Conservation (phyloP, 495 filamentous ascomycete genomes). For the Hyaloscypha hepaticicola region DNA sequence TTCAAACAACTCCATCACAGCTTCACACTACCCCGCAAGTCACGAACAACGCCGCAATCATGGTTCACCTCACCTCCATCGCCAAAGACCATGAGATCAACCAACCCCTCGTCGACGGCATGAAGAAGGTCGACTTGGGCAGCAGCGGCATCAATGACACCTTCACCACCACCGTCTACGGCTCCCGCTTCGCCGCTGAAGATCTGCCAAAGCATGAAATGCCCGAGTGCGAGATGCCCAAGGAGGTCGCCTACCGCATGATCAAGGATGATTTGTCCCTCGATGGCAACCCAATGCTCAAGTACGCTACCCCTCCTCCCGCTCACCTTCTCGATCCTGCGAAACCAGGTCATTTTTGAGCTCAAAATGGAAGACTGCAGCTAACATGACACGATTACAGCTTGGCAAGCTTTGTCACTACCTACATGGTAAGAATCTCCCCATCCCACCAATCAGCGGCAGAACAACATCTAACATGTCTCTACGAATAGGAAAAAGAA, state of each 20-base stretch:
- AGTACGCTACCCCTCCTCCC: constrained; percentile 52
- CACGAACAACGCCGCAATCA: constrained; percentile 40
- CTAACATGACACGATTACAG: constrained; percentile 36
- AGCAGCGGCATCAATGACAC: constrained; percentile 47
- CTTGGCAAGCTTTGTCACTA: constrained; percentile 79
- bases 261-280: constrained; percentile 91
- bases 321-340: background rate
- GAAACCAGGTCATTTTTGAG: background rate
- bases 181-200: constrained; percentile 72
- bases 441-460: background rate
- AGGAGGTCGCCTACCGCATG: constrained; percentile 88
- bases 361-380: background rate
- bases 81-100: constrained; percentile 49
- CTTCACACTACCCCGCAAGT: constrained; percentile 4
- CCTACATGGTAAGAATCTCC: constrained; percentile 65
- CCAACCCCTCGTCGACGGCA: constrained; percentile 36
- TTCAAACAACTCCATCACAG: constrained; percentile 3
- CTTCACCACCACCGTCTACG: constrained; percentile 79
- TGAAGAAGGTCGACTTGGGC: constrained; percentile 47
- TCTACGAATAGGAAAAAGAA: constrained; percentile 62
- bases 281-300: constrained; percentile 86
- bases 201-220: constrained; percentile 81
- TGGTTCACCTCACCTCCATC: constrained; percentile 67
- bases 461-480: background rate
- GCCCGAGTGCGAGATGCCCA: constrained; percentile 88